phyloP scores from a whole-genome alignment of 495 filamentous ascomycete species.

The Neurospora africana region DNA sequence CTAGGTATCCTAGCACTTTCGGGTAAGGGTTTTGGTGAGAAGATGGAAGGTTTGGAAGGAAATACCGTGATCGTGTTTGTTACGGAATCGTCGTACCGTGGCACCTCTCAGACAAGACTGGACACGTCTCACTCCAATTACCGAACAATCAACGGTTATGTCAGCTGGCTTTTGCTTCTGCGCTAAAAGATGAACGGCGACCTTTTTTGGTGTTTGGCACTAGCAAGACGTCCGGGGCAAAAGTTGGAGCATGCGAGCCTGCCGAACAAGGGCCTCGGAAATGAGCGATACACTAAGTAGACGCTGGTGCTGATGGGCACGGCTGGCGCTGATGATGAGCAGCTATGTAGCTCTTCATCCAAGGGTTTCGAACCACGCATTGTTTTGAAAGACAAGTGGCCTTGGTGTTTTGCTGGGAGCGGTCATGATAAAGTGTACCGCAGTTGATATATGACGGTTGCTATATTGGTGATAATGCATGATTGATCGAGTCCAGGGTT shows the following conservation, averaged over 20 bases:
- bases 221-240: neutral
- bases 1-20: neutral
- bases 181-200: neutral
- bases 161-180: neutral
- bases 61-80: neutral
- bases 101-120: neutral
- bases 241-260: neutral
- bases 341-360: too few relatives aligned
- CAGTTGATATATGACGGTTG: neutral
- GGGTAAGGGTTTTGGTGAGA: neutral
- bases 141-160: too few relatives aligned
- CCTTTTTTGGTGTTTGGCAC: neutral
- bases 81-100: neutral
- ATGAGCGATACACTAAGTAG: neutral
- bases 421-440: neutral
- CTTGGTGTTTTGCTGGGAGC: neutral
- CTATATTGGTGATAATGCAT: neutral
- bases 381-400: neutral
- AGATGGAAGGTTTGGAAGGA: neutral
- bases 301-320: neutral
- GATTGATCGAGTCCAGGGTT: neutral
- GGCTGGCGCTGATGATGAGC: neutral
- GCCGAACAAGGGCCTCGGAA: neutral
- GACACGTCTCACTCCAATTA: neutral
- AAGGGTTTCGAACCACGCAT: neutral